phyloP scores from a whole-genome alignment of 768 basidiomycete genomes.

The Lactarius indigo region DNA sequence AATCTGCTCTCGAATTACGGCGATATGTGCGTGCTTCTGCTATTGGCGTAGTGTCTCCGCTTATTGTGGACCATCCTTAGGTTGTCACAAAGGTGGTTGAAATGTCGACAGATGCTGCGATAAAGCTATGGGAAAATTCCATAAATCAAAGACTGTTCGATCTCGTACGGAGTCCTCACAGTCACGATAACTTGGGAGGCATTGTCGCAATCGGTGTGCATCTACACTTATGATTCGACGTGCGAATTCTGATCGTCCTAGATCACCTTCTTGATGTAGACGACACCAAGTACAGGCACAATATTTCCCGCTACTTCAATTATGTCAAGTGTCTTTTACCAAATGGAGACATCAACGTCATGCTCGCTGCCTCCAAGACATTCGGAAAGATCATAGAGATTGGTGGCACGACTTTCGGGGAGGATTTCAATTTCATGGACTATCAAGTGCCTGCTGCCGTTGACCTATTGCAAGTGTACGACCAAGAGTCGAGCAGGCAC shows the following conservation, averaged over 20 bases:
- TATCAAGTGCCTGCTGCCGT: conserved; percentile 84
- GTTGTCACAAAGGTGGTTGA: conserved; percentile 71
- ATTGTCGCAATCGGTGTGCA: conserved; percentile 78
- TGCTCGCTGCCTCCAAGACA: conserved; percentile 92
- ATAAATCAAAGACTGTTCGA: conserved; percentile 79
- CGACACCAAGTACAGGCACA: conserved; percentile 71
- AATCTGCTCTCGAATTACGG: conserved; percentile 68
- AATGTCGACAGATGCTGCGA: conserved; percentile 75
- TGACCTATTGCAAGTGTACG: conserved; percentile 71
- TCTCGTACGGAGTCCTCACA: conserved; percentile 76
- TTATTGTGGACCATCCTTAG: conserved; percentile 37
- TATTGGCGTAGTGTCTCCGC: conserved; percentile 1
- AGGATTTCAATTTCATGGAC: conserved; percentile 87
- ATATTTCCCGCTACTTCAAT: conserved; percentile 84
- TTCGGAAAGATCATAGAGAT: conserved; percentile 83
- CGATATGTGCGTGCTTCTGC: conserved; percentile 56
- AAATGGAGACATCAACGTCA: conserved; percentile 87
- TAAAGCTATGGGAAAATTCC: conserved; percentile 82
- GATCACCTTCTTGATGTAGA: conserved; percentile 77
- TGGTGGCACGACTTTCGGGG: conserved; percentile 79
- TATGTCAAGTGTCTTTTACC: conserved; percentile 93
- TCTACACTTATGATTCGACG: background rate
- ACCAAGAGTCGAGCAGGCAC: conserved; percentile 77
- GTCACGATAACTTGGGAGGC: conserved; percentile 79
- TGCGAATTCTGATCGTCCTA: conserved; percentile 31